These are phyloP conservation scores for Hygrophoropsis aurantiaca DNA, from an alignment of 768 basidiomycete species.

Conservation along the genomic window DNA sequence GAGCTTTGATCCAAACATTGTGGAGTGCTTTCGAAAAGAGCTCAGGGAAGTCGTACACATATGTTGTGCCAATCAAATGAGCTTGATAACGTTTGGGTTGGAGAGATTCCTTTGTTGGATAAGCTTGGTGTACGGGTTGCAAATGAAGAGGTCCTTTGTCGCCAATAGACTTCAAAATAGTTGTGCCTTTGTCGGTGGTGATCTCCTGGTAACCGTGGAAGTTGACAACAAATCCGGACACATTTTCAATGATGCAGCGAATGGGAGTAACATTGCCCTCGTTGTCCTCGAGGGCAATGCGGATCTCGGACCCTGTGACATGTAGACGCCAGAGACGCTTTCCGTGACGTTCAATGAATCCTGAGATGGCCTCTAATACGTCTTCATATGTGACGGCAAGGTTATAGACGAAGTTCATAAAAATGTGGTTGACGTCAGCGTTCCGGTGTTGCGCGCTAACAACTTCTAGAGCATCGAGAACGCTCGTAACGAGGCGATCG, in stretches of 20 bases:
- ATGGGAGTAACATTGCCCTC: slow-evolving; percentile 96
- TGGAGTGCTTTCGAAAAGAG: slow-evolving; percentile 96
- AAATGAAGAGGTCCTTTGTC: slow-evolving; percentile 96
- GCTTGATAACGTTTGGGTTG: slow-evolving; percentile 99
- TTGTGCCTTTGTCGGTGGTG: slow-evolving; percentile 90
- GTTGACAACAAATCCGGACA: slow-evolving; percentile 98
- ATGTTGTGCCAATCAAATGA: slow-evolving; percentile 96
- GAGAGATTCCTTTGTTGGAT: slow-evolving; percentile 96
- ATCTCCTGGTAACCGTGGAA: slow-evolving; percentile 99
- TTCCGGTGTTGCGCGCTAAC: slow-evolving; percentile 87
- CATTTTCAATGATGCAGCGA: slow-evolving; percentile 97
- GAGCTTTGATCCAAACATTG: slow-evolving; percentile 84
- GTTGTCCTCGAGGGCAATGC: slow-evolving; percentile 90
- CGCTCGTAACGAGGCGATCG: slow-evolving; percentile 90
- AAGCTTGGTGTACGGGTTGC: slow-evolving; percentile 89
- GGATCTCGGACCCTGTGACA: slow-evolving; percentile 96
- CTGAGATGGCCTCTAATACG: slow-evolving; percentile 94
- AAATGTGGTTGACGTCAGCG: slow-evolving; percentile 98
- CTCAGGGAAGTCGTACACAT: slow-evolving; percentile 99
- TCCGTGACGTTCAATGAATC: slow-evolving; percentile 98
- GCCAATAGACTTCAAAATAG: slow-evolving; percentile 96
- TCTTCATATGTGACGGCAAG: slow-evolving; percentile 95
- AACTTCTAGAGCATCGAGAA: slow-evolving; percentile 93
- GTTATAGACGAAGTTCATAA: slow-evolving; percentile 98
- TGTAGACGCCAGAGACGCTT: slow-evolving; percentile 98